Evolutionary conservation across 208 protist genomes (phyloP), one percentile per base, ranked within the genome.

Genomic region (Trypanosoma avium): DNA sequence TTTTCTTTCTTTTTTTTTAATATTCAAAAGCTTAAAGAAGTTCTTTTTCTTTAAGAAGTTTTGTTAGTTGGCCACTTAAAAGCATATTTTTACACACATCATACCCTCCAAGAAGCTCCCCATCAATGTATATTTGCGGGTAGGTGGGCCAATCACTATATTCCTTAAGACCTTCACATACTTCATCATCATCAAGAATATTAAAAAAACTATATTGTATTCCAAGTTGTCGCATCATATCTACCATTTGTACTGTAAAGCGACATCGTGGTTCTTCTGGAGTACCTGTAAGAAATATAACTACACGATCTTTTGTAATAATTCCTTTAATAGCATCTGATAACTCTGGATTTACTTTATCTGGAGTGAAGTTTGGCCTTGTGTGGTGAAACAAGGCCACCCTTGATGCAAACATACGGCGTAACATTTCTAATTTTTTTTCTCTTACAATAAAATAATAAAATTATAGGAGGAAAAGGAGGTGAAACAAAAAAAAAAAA

Each of bases 131-230:
- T 17, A 98, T 53, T 65, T 98, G 94, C 30, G 94, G 94, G 65
- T 91, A 97, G 38, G 94, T 98, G 10, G 92, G 92, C 91, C 92
- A 98, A 56, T 97, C 92, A 42, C 80, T 94, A 75, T 94, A 97
- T 48, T 4, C 56, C 75, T 97, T 97, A 29, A 98, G 68, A 15
- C 87, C 91, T 54, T 96, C 82, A 55, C 92, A 91, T 3, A 98
- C 76, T 47, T 94, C 88, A 15, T 95, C 85, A 63, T 97, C 87
- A 9, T 77, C 79, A 26, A 97, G 64, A 53, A 98, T 96, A 67
- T 98, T 87, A 50, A 93, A 97, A 56, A 82, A 92, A 55, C 73
- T 77, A 76, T 94, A 98, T 45, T 79, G 62, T 22, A 96, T 56
- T 3, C 77, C 82, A 9, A 90, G 60, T 61, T 95, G 80, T 8